A percentile compares a stretch with the other conserved stretches of the same genome.
Conservation (phyloP, 2,329 filamentous ascomycete species). For the Botrytis deweyae region DNA sequence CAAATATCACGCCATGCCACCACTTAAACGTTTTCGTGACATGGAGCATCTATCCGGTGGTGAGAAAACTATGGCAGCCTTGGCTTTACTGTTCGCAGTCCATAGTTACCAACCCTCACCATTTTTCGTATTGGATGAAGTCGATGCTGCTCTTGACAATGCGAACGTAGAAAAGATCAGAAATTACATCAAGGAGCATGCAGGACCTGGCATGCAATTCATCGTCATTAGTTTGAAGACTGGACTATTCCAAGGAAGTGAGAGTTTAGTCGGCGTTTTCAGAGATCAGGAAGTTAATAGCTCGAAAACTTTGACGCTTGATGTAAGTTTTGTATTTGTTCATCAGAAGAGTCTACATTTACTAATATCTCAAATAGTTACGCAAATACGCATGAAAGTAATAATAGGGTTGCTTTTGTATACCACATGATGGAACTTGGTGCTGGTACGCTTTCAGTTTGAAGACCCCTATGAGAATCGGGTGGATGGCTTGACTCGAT, state of each 20-base stretch:
- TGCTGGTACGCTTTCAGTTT: slow-evolving; percentile 4
- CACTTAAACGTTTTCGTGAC: slow-evolving; percentile 95
- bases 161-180: slow-evolving; percentile 95
- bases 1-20: slow-evolving; percentile 98
- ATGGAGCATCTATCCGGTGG: slow-evolving; percentile 98
- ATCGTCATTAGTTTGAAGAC: slow-evolving; percentile 97
- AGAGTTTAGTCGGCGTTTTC: slow-evolving; percentile 94
- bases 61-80: slow-evolving; percentile 97
- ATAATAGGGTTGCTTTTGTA: slow-evolving; percentile 8
- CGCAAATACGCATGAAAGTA: slow-evolving; percentile 35
- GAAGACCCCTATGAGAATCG: neutral
- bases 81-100: slow-evolving; percentile 94
- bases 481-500: neutral
- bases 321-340: slow-evolving; percentile 66
- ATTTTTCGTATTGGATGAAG: slow-evolving; percentile 97
- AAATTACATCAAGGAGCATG: slow-evolving; percentile 92
- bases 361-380: slow-evolving; percentile 29
- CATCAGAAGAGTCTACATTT: neutral
- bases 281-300: slow-evolving; percentile 92
- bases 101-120: slow-evolving; percentile 94
- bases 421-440: slow-evolving; percentile 4
- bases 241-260: slow-evolving; percentile 91
- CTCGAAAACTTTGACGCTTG: slow-evolving; percentile 85
- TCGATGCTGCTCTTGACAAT: slow-evolving; percentile 97
- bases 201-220: slow-evolving; percentile 97